phyloP scores from a whole-genome alignment of 148 eudicot genomes.

The Gaultheria prostrata region DNA sequence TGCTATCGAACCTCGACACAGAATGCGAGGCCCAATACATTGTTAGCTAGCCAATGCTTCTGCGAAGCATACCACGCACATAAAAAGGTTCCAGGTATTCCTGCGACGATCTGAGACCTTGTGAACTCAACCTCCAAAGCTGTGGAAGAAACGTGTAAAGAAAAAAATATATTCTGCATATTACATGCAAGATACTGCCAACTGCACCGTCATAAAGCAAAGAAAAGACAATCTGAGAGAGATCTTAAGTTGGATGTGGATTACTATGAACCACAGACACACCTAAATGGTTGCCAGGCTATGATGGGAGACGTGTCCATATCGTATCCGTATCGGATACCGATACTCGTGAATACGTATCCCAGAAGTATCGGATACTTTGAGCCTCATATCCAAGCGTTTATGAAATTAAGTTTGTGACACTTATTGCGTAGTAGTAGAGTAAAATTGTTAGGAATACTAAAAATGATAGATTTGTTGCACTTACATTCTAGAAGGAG shows the following conservation, averaged over 20 bases:
- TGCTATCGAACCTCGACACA: constrained; percentile 73
- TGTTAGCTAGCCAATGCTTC: constrained; percentile 99
- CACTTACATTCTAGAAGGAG: no score
- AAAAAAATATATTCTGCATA: constrained; percentile 28
- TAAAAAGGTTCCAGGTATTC: constrained; percentile 87
- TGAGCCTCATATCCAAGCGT: no score
- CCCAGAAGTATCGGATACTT: no score
- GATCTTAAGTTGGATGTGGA: neutral
- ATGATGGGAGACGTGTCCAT: no score
- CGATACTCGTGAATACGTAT: no score
- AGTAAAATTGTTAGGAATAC: no score
- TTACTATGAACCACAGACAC: neutral
- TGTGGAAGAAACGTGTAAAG: constrained; percentile 34
- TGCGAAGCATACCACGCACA: constrained; percentile 94
- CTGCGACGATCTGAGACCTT: constrained; percentile 84
- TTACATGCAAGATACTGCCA: constrained; percentile 22
- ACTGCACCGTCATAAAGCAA: constrained; percentile 14
- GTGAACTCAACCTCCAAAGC: constrained; percentile 95
- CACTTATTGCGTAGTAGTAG: no score
- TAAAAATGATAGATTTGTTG: no score
- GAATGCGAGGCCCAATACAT: constrained; percentile 84
- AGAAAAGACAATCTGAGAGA: neutral
- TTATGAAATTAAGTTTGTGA: no score
- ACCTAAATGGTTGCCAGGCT: no score
- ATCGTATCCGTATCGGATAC: no score